A percentile compares a stretch with the other conserved stretches of the same genome.
Conservation (phyloP, 805 yeast genomes). For the Kodamaea neixiangensis region DNA sequence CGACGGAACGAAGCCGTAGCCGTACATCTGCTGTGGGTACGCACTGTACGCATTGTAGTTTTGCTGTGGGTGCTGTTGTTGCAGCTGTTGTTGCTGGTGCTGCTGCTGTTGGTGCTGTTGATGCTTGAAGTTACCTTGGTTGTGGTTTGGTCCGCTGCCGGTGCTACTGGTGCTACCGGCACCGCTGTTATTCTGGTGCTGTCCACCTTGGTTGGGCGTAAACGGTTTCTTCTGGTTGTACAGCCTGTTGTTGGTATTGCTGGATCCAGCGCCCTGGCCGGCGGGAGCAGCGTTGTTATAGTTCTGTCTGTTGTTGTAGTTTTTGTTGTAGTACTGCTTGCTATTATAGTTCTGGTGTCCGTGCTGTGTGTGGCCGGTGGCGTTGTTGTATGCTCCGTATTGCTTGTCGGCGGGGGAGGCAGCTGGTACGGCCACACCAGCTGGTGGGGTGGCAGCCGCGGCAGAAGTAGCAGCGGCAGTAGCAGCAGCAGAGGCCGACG, state of each 20-base stretch:
- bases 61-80: conserved; percentile 12
- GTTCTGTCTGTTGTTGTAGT: conserved; percentile 16
- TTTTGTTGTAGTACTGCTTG: conserved; percentile 19
- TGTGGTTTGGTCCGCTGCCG: conserved; percentile 10
- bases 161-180: background rate
- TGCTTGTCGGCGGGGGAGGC: background rate
- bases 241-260: conserved; percentile 6
- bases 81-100: conserved; percentile 6
- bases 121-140: conserved; percentile 14
- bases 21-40: conserved; percentile 28
- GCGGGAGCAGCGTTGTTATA: conserved; percentile 12
- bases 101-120: conserved; percentile 9
- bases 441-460: conserved; percentile 1
- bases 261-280: conserved; percentile 8
- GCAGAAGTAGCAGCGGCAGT: background rate
- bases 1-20: conserved; percentile 28
- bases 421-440: background rate
- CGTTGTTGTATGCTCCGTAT: conserved; percentile 8
- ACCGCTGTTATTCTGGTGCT: background rate
- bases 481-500: conserved; percentile 4
- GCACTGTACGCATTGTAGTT: conserved; percentile 21
- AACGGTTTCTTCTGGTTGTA: conserved; percentile 10
- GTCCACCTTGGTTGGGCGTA: background rate
- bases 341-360: conserved; percentile 11
- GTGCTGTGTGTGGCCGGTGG: conserved; percentile 2